Percentiles rank a stretch among this genome's conserved stretches.
Conservation (phyloP, 2,329 filamentous ascomycete genomes). For the Colletotrichum incanum region DNA sequence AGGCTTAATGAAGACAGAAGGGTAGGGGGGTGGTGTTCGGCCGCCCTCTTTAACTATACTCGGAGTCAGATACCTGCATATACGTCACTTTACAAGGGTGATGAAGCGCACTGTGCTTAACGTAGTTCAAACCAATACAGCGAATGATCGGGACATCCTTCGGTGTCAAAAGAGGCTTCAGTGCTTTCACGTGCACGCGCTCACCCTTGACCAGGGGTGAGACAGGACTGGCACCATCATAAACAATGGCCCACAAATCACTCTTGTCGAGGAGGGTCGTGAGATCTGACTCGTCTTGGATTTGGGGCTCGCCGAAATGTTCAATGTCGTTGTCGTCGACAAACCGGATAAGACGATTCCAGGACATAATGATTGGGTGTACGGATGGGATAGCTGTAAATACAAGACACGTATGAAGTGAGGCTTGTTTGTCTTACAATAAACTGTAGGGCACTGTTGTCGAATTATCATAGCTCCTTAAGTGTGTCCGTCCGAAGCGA, state of each 20-base stretch:
- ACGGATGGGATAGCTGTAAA: background rate
- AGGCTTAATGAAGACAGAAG: slow-evolving; percentile 68
- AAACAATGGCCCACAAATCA: slow-evolving; percentile 51
- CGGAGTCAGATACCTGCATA: background rate
- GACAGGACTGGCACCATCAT: slow-evolving; percentile 50
- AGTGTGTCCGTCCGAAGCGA: slow-evolving; percentile 11
- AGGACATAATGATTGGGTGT: slow-evolving; percentile 41
- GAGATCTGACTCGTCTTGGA: slow-evolving; percentile 50
- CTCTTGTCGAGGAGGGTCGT: slow-evolving; percentile 45
- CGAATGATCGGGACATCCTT: slow-evolving; percentile 54
- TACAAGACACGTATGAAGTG: background rate
- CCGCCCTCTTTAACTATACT: slow-evolving; percentile 66
- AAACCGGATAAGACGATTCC: slow-evolving; percentile 54
- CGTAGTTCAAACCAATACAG: slow-evolving; percentile 57
- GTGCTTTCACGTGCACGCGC: slow-evolving; percentile 51
- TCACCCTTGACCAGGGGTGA: slow-evolving; percentile 47
- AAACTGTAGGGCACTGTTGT: background rate
- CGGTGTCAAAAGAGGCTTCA: slow-evolving; percentile 50
- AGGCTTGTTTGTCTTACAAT: too few relatives aligned
- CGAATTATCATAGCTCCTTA: slow-evolving; percentile 12
- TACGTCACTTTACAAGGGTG: background rate
- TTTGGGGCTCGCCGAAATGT: slow-evolving; percentile 53
- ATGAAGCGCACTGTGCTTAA: slow-evolving; percentile 52
- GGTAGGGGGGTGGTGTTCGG: slow-evolving; percentile 65
- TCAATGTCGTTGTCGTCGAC: slow-evolving; percentile 52